These are phyloP conservation scores for Aspergillus sp. DNA, from an alignment of 2,329 filamentous ascomycete genomes.

Conservation along the genomic window DNA sequence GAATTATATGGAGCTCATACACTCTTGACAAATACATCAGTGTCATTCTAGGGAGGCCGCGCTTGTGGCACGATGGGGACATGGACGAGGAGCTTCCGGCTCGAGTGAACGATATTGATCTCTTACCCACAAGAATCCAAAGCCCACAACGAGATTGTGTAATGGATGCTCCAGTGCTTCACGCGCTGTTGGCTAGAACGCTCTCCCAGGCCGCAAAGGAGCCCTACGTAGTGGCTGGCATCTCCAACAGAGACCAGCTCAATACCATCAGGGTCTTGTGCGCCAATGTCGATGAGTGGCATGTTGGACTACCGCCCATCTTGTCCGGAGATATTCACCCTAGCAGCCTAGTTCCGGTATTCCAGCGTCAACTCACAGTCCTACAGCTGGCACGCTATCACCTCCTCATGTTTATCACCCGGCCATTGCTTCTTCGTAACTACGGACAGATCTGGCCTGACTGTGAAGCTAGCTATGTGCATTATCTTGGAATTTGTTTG, in stretches of 20 bases:
- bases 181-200: constrained; percentile 19
- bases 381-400: constrained; percentile 22
- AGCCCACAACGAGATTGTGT: constrained; percentile 19
- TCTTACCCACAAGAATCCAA: constrained; percentile 3
- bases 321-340: constrained; percentile 20
- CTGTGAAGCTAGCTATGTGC: constrained; percentile 10
- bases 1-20: constrained; percentile 39
- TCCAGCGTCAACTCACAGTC: constrained; percentile 22
- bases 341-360: constrained; percentile 20
- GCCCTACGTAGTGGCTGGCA: constrained; percentile 18
- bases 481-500: constrained; percentile 17
- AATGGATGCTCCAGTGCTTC: constrained; percentile 25
- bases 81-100: constrained; percentile 56
- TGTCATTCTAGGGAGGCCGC: constrained; percentile 38
- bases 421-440: constrained; percentile 19
- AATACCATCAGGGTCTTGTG: constrained; percentile 14
- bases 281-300: constrained; percentile 14
- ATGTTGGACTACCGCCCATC: constrained; percentile 16
- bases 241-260: constrained; percentile 10
- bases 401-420: constrained; percentile 22
- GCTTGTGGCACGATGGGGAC: constrained; percentile 35
- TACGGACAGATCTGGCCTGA: constrained; percentile 20
- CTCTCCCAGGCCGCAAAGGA: constrained; percentile 21
- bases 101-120: constrained; percentile 18
- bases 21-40: constrained; percentile 43